Evolutionary conservation across 805 yeast genomes (phyloP), one percentile per base, ranked within the genome.

Genomic region (Metschnikowia chrysomelidarum): DNA sequence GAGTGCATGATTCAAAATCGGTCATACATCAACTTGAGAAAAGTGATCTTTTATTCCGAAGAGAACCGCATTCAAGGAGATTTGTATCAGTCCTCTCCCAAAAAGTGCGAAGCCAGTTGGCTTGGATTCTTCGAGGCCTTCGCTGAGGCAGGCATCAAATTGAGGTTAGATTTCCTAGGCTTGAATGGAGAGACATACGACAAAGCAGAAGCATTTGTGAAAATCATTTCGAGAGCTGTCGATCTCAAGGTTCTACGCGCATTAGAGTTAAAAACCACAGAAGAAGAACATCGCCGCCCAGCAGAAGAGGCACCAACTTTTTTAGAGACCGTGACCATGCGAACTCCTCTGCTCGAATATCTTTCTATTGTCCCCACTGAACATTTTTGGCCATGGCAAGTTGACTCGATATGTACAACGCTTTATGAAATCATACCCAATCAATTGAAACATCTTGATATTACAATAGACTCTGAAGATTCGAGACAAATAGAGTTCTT

Each of bases 71-170:
- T 27, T 36, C 50, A 53, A 45, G 24, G 26, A 12, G 27, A 36
- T 5, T 21, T 30, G 19, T 25, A 11, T 16, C 25, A 22, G 5
- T 23, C 23, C 13, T 19, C 31, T n/a, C 15, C 28, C 7, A n/a
- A n/a, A n/a, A n/a, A n/a, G n/a, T n/a, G n/a, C n/a, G 31, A 27
- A 8, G 49, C 58, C 1, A 24, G 44, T 3, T 59, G 62, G 62
- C 24, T 46, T n/a, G 19, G 32, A 8, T 50, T 59, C 30, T 49
- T 57, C 21, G 15, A 34, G 4, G 42, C 25, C 2, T 38, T 47
- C 17, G 26, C 32, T 1, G 26, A 24, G 5, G 16, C 24, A 8
- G 32, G 24, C 5, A 22, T 23, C 2, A 16, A 24, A 19, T 34
- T 53, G 21, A 10, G 19, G 9, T 20, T 54, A 13, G 15, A 14